Percentiles rank a stretch among this genome's conserved stretches.
Evolutionary conservation across 441 rosid species (phyloP).

Genomic region (Erodium texanum): DNA sequence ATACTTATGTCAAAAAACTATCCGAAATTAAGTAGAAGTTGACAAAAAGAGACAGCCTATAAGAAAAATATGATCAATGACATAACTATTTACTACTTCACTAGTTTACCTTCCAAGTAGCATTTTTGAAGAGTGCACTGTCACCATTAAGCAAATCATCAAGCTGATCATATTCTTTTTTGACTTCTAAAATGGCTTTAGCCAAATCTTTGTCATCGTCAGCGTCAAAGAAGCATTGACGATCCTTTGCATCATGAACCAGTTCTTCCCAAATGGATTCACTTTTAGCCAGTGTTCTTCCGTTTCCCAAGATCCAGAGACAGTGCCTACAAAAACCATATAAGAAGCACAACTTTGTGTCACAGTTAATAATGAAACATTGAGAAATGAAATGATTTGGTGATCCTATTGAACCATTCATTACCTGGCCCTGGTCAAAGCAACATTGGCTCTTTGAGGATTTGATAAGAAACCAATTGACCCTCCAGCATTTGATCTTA

Average conservation of each 20-base stretch:
- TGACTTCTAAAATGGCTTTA: conserved; percentile 24
- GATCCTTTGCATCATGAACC: conserved; percentile 30
- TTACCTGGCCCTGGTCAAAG: conserved; percentile 39
- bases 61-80: not conserved
- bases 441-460: conserved; percentile 35
- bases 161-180: conserved; percentile 29
- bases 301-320: conserved; percentile 44
- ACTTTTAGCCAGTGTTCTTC: conserved; percentile 22
- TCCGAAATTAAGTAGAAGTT: too few species aligned
- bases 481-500: conserved; percentile 28
- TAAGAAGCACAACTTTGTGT: not conserved
- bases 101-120: conserved; percentile 38
- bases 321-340: conserved; percentile 26
- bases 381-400: not conserved
- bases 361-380: not conserved
- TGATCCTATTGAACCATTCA: not conserved
- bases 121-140: conserved; percentile 28
- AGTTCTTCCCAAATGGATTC: conserved; percentile 31
- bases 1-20: too few species aligned
- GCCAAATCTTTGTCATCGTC: conserved; percentile 35
- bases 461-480: conserved; percentile 28
- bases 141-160: conserved; percentile 31
- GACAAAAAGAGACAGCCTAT: too few species aligned
- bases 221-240: conserved; percentile 38
- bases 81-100: not conserved